Base-by-base conservation (phyloP, 345 rosid species). In the Salix caprea region DNA sequence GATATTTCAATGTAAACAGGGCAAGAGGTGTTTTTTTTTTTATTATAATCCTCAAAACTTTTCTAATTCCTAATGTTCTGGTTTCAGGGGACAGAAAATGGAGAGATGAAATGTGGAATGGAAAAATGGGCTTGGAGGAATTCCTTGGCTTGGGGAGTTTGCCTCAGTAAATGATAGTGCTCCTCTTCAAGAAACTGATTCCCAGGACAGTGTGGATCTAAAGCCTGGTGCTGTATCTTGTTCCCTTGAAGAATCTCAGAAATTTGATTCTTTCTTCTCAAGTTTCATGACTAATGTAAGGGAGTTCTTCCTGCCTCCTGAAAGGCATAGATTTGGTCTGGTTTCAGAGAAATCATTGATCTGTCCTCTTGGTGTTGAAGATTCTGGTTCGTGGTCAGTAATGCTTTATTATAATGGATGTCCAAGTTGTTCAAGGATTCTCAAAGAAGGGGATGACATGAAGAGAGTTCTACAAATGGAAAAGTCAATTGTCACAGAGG, bases 241-340 rank as follows among this genome's bases (percentile, higher is more conserved):
- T 84, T 86, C 82, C 82, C 84, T 78, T 48, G 83, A 87, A 74
- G 89, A 91, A 80, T 91, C 87, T 85, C 86, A 88, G 84, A 82
- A 61, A 46, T 90, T 93, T 82, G 90, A 89, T 65, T 82, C 88
- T 66, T 90, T 93, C 86, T 89, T 93, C 82, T 81, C 88, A 2
- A 85, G 85, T 71, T 84, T 90, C 76, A 81, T 87, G 79, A 79
- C 83, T 71, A 71, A 81, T 69, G 86, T 87, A 34, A 86, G 93
- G 78, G 94, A 91, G 70, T 90, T 86, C 77, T 91, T 88, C 52
- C 81, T 93, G 66, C 92, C 93, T 68, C 84, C 89, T 14, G 90
- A 91, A 83, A 88, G 81, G 78, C 87, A 86, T 78, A 86, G 89
- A 74, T 91, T 93, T 89, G 99, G 97, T 56, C 80, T 90, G 76